Conservation (phyloP, 208 protist genomes). For the Wallacemonas sp. region DNA sequence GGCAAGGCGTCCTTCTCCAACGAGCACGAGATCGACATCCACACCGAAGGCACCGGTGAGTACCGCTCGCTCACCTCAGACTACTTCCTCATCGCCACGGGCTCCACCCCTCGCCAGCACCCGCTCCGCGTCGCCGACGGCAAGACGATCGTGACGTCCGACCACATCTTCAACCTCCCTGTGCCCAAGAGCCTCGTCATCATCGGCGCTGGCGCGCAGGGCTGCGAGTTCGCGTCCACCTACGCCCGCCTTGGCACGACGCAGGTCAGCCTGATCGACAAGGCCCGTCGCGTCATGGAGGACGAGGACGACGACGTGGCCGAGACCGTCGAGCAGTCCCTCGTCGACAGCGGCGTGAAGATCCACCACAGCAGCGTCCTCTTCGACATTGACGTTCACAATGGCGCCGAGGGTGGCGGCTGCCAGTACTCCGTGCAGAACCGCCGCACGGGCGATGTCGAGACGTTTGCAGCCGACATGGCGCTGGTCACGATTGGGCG, state of each 20-base stretch:
- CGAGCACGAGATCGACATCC: conserved; percentile 54
- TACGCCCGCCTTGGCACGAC: conserved; percentile 65
- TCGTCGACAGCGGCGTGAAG: conserved; percentile 44
- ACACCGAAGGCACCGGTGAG: conserved; percentile 41
- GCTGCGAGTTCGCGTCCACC: conserved; percentile 80
- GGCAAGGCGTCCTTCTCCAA: conserved; percentile 64
- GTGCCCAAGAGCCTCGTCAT: conserved; percentile 70
- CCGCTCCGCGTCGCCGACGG: conserved; percentile 40
- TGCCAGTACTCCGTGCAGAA: conserved; percentile 59
- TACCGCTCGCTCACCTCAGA: conserved; percentile 60
- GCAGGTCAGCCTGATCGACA: conserved; percentile 59
- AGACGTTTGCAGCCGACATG: conserved; percentile 53
- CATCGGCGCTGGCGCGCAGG: conserved; percentile 59
- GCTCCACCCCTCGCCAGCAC: conserved; percentile 46
- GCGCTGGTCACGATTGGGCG: conserved; percentile 65
- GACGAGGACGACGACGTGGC: conserved; percentile 74
- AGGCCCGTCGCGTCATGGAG: conserved; percentile 48
- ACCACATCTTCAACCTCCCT: conserved; percentile 52
- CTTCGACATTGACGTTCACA: conserved; percentile 50
- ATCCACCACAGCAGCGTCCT: conserved; percentile 57
- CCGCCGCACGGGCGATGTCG: conserved; percentile 28
- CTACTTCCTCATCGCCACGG: conserved; percentile 78
- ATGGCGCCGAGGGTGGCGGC: conserved; percentile 18
- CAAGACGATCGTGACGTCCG: conserved; percentile 42
- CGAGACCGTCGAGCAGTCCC: conserved; percentile 38